Evolutionary conservation across 2,329 filamentous ascomycete genomes (phyloP), one percentile per base, ranked within the genome.

Genomic region (Nothopassalora personata): DNA sequence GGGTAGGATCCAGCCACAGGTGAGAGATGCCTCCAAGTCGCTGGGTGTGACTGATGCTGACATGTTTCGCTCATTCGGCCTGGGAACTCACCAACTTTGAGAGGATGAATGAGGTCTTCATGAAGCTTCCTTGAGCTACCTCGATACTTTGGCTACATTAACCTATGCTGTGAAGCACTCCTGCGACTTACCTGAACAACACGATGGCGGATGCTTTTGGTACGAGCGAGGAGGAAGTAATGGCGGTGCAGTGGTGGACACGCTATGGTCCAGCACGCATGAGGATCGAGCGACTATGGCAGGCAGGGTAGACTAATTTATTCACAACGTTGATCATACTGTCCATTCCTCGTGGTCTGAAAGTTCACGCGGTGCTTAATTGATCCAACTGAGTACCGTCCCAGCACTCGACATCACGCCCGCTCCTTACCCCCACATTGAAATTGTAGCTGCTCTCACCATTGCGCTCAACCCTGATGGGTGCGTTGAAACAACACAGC

Each of bases 1-100:
- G 70, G 72, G 2, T 75, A 72, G 73, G 70, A 71, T 62, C 66
- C 69, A 19, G 63, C 67, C 3, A 69, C 67, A 10, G 39, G 39
- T 43, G 18, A 43, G 23, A 23, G 23, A 23, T 23, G 23, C 3
- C 23, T 23, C 23, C 23, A 2, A 23, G 23, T 3, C 23, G 23
- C 23, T 23, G 23, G 1, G 23, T 23, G 39, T 43, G 39, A 43
- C 7, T 43, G 39, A 15, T 43, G 5, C 39, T 43, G 39, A 43
- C 15, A 43, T 23, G 23, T 15, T 43, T 7, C n/a, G 7, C 13
- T n/a, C 39, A 43, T 23, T 23, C 23, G 68, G 68, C 4, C 34
- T 70, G 52, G 68, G 68, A 5, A 69, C 63, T 45, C 67, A 66
- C 19, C 19, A 65, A 67, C 46, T 70, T 61, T 56, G 60, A 57